phyloP scores from a whole-genome alignment of 305 asterid genomes.

The Fraxinus nigra region DNA sequence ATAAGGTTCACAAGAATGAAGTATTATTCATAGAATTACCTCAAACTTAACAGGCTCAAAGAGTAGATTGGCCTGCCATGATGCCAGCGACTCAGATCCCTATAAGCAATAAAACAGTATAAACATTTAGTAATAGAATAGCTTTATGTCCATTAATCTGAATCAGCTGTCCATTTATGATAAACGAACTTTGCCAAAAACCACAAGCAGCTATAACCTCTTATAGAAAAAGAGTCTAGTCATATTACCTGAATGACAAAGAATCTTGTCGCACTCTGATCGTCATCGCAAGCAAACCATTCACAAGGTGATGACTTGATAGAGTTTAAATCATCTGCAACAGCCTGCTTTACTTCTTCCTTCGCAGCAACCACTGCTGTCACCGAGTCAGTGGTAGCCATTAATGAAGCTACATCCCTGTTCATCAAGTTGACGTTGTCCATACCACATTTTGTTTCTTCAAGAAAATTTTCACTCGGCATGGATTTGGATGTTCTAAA shows the following conservation, averaged over 20 bases:
- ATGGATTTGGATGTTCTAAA: slow-evolving; percentile 22
- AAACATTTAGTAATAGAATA: background rate
- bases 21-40: slow-evolving; percentile 41
- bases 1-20: background rate
- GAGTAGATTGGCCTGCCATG: slow-evolving; percentile 94
- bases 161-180: background rate
- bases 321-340: slow-evolving; percentile 48
- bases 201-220: background rate
- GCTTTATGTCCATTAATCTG: background rate
- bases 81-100: slow-evolving; percentile 94
- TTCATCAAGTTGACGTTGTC: slow-evolving; percentile 15
- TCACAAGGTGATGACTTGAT: slow-evolving; percentile 44
- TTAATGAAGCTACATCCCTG: slow-evolving; percentile 36
- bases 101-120: slow-evolving; percentile 24
- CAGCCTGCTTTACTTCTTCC: slow-evolving; percentile 59
- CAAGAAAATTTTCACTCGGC: slow-evolving; percentile 3
- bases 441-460: background rate
- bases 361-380: slow-evolving; percentile 55
- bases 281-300: slow-evolving; percentile 49
- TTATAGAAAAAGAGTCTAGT: background rate
- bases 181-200: background rate
- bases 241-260: slow-evolving; percentile 47
- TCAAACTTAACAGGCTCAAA: slow-evolving; percentile 90
- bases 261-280: slow-evolving; percentile 42
- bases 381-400: slow-evolving; percentile 49